Percentiles rank a stretch among this genome's conserved stretches.
Evolutionary conservation across 1,284 basidiomycete genomes (phyloP).

Genomic region (Moesziomyces globuligerus): DNA sequence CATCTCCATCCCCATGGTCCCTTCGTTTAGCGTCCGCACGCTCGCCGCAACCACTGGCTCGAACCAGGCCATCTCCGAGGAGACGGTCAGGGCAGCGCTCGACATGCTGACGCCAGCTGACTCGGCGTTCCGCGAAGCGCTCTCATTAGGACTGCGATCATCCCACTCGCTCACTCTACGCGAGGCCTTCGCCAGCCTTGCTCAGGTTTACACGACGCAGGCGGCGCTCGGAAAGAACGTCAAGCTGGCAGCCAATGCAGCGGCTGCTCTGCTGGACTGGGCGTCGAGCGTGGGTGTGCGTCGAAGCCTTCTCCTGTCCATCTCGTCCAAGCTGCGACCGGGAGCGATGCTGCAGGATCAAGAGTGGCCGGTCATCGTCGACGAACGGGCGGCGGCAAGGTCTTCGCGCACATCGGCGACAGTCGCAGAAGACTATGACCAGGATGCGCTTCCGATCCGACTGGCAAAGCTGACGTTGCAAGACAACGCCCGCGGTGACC

Average conservation of each 20-base stretch:
- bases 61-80: constrained; percentile 34
- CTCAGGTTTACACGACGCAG: constrained; percentile 44
- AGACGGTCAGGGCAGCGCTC: constrained; percentile 40
- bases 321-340: constrained; percentile 36
- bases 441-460: constrained; percentile 34
- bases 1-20: constrained; percentile 56
- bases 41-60: constrained; percentile 20
- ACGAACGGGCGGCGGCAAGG: not conserved
- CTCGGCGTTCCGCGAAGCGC: constrained; percentile 41
- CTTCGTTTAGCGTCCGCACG: constrained; percentile 33
- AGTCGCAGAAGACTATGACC: constrained; percentile 18
- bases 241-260: constrained; percentile 40
- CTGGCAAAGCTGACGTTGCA: constrained; percentile 33
- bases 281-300: constrained; percentile 44
- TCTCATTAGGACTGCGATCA: constrained; percentile 24
- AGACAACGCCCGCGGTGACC: constrained; percentile 5
- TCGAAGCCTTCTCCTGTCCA: constrained; percentile 46
- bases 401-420: not conserved
- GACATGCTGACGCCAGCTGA: constrained; percentile 37
- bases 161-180: constrained; percentile 43
- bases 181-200: constrained; percentile 45
- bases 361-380: constrained; percentile 25
- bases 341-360: constrained; percentile 7
- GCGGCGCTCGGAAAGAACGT: constrained; percentile 43
- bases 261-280: constrained; percentile 40